Conservation (phyloP, 192 early-diverging fungal species). For the Gaertneriomyces sp. region DNA sequence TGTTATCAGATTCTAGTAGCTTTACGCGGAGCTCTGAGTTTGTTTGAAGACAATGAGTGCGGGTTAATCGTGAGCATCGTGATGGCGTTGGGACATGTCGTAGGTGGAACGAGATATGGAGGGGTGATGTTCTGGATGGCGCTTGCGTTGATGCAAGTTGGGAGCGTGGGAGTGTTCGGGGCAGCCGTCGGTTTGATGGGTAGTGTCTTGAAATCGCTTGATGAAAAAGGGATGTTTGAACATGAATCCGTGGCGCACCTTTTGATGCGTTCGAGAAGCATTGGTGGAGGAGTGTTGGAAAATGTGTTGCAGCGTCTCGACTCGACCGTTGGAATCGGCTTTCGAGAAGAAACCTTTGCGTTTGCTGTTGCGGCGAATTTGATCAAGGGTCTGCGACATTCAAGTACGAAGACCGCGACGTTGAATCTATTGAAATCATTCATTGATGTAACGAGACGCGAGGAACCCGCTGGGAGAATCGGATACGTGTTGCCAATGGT, state of each 20-base stretch:
- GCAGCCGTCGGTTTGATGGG: conserved; percentile 68
- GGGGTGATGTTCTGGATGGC: conserved; percentile 89
- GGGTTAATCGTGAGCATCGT: conserved; percentile 81
- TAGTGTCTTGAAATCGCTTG: conserved; percentile 71
- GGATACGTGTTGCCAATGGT: conserved; percentile 80
- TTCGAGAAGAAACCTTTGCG: conserved; percentile 74
- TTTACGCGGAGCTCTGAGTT: conserved; percentile 76
- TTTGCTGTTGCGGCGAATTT: conserved; percentile 79
- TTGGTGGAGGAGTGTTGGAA: conserved; percentile 47
- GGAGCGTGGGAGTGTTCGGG: conserved; percentile 73
- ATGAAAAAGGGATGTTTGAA: conserved; percentile 64
- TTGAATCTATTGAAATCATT: conserved; percentile 68
- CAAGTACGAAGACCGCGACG: conserved; percentile 68
- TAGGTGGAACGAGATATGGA: conserved; percentile 77
- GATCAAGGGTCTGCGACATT: conserved; percentile 78
- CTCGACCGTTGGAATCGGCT: conserved; percentile 70
- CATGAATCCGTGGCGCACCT: conserved; percentile 68
- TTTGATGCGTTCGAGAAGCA: conserved; percentile 62
- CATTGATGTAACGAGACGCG: conserved; percentile 55
- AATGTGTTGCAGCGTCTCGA: conserved; percentile 73
- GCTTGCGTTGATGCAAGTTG: conserved; percentile 81
- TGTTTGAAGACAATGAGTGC: conserved; percentile 79
- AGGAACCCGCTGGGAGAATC: conserved; percentile 37
- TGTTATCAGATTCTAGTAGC: conserved; percentile 92
- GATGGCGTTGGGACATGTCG: conserved; percentile 76